Evolutionary conservation across 2,329 filamentous ascomycete genomes (phyloP), one percentile per base, ranked within the genome.

Genomic region (Fusarium sp.): DNA sequence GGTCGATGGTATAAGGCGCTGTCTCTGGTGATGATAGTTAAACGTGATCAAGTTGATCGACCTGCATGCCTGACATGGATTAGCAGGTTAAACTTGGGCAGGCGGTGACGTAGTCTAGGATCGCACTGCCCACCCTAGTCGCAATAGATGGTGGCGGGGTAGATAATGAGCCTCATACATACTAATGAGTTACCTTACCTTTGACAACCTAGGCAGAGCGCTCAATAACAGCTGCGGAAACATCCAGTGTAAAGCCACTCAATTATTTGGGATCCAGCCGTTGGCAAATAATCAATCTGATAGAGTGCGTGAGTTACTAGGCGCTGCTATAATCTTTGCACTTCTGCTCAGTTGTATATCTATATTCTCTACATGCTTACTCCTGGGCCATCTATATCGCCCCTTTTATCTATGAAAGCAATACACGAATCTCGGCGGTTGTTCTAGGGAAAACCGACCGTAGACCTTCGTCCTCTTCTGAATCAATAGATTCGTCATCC

Each of bases 361-460:
- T 47, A 42, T 22, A 42, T 51, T 41, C 26, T 56, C 32, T 39
- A 30, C 36, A 44, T 60, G 30, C 41, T 53, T 44, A 36, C 48
- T 70, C 20, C 48, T 61, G 24, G 15, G 18, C 11, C 24, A 24
- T 20, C 24, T 24, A 18, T 20, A 32, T 35, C 28, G 30, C 17
- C 36, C n/a, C 24, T 38, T 20, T 41, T 26, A 13, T 50, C 61
- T 81, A 90, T 20, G 88, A 90, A 17, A 91, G 78, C 51, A 91
- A 76, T 38, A 91, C 89, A 30, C 88, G 84, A 38, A 91, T 89
- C 77, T 92, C 90, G 12, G 87, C 86, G 12, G 86, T 87, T 9
- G 90, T 91, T 55, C 90, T 85, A 0, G 89, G 89, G 75, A 91
- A 90, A 15, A 89, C 77, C 22, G 74, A 71, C 22, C 80, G 77